These are phyloP conservation scores for Sporothrix brasiliensis DNA, from an alignment of 2,329 filamentous ascomycete species.

Conservation along the genomic window DNA sequence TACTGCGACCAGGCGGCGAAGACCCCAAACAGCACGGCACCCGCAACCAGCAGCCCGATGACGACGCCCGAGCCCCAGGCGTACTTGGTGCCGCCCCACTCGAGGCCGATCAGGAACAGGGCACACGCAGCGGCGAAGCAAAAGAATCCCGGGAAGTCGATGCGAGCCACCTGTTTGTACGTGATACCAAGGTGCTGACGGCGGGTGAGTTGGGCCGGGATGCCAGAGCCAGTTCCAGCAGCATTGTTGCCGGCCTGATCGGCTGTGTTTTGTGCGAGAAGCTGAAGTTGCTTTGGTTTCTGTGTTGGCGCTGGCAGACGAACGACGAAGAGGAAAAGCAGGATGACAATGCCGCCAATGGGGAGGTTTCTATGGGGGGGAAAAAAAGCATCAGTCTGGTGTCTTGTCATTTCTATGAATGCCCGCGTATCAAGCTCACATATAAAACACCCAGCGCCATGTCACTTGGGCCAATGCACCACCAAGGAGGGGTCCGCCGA, in stretches of 20 bases:
- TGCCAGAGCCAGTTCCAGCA: constrained; percentile 35
- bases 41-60: constrained; percentile 48
- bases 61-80: constrained; percentile 47
- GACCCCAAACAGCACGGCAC: constrained; percentile 41
- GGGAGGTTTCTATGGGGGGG: constrained; percentile 55
- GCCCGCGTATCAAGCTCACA: constrained; percentile 42
- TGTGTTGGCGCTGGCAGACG: constrained; percentile 34
- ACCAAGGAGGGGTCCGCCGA: constrained; percentile 55
- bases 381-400: constrained; percentile 5
- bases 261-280: constrained; percentile 37
- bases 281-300: constrained; percentile 42
- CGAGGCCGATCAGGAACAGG: constrained; percentile 50
- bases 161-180: constrained; percentile 34
- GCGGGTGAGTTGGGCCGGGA: constrained; percentile 40
- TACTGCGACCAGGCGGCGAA: constrained; percentile 48
- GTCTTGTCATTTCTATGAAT: background rate
- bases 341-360: constrained; percentile 45
- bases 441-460: constrained; percentile 58
- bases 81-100: constrained; percentile 48
- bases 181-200: constrained; percentile 4
- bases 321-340: constrained; percentile 41
- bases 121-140: constrained; percentile 49
- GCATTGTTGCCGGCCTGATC: constrained; percentile 30
- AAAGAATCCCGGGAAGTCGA: constrained; percentile 50
- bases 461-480: constrained; percentile 55